Evolutionary conservation across 495 filamentous ascomycete species (phyloP), one percentile per base, ranked within the genome.

Genomic region (Articulospora tetracladia): DNA sequence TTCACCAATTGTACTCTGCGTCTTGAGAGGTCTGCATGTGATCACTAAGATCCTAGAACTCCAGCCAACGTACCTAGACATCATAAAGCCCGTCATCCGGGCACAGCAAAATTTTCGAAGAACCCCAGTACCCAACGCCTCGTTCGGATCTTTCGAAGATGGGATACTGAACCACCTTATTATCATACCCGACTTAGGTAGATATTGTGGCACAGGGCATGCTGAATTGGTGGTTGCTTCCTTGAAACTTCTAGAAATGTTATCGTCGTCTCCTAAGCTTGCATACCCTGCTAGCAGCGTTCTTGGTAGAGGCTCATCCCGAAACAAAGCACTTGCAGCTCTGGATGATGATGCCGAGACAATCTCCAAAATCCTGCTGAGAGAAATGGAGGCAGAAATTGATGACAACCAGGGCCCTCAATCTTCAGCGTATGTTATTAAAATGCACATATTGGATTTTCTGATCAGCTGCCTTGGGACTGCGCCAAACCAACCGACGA

Each of bases 61-160:
- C 56, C 94, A 99, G 72, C 84, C 90, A 10, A 98, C 93, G 8
- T 98, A 96, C 70, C 76, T 94, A 55, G 85, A 97, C 65, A 83
- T 97, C 22, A 87, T 97, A 17, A 85, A 87, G 26, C 90, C 93
- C 3, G 64, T 89, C 8, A 77, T 96, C 60, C 89, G 86, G 68
- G 72, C 64, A 24, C 67, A 68, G 39, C 69, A 75, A 13, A 59
- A 62, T 17, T 39, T 57, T 41, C 53, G 65, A 15, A 57, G 65
- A 15, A 25, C 26, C 15, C 71, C 72, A 36, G 84, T 90, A 19
- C 81, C 85, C 1, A 93, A 93, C 67, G 80, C 84, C 8, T 80
- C 90, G 2, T 86, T 93, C 55, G 77, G 86, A 15, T 91, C 88
- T 1, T 92, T 98, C 68, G 95, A 99, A 71, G 95, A 98, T 63